Evolutionary conservation across 2,329 filamentous ascomycete species (phyloP).

Genomic region (Diplodia scrobiculata): DNA sequence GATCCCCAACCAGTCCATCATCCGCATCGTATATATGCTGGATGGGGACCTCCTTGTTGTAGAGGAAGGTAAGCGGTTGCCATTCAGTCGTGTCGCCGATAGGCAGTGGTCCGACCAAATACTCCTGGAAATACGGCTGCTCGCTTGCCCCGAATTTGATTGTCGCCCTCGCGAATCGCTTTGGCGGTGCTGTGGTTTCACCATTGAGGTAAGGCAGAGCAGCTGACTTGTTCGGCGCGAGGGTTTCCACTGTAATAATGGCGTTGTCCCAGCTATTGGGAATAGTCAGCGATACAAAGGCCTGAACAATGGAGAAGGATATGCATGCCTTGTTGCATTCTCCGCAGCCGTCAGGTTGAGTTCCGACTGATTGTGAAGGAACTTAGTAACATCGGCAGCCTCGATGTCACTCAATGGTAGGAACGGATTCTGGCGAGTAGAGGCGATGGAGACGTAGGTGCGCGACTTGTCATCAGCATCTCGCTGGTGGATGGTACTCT

Average conservation of each 20-base stretch:
- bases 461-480: neutral
- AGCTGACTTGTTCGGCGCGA: neutral
- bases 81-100: constrained; percentile 47
- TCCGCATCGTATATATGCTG: constrained; percentile 48
- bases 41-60: constrained; percentile 42
- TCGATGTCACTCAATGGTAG: neutral
- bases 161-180: neutral
- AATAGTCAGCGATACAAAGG: neutral
- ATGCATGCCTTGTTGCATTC: neutral
- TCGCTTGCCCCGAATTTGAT: neutral
- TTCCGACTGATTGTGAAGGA: neutral
- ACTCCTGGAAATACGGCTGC: constrained; percentile 47
- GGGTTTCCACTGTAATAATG: neutral
- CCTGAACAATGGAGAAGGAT: neutral
- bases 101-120: constrained; percentile 56
- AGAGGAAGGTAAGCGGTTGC: constrained; percentile 35
- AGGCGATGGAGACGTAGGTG: neutral
- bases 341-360: neutral
- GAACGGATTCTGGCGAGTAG: neutral
- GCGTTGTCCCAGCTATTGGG: neutral
- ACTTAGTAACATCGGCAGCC: neutral
- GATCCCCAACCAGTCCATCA: constrained; percentile 47
- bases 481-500: neutral
- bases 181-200: neutral
- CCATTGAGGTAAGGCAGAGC: neutral